These are phyloP conservation scores for Populus simonii DNA, from an alignment of 345 rosid genomes.

Conservation along the genomic window DNA sequence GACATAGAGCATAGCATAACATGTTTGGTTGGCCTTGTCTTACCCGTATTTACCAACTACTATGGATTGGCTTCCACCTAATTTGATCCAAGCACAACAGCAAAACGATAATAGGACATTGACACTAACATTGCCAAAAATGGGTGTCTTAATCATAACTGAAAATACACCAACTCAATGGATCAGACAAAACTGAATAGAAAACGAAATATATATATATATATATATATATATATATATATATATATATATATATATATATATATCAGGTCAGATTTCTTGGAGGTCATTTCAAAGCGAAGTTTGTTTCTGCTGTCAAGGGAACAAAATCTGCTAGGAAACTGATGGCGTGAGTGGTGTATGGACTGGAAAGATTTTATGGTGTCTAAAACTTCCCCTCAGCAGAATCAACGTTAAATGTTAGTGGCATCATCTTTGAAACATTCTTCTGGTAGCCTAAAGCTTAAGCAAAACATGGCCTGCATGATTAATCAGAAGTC, in stretches of 20 bases:
- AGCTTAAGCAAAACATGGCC: constrained; percentile 98
- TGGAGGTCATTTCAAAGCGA: neutral
- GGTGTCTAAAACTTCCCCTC: neutral
- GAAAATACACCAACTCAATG: neutral
- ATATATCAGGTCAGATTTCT: neutral
- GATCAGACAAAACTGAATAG: neutral
- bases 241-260: too few species aligned
- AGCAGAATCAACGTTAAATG: neutral
- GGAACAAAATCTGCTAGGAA: neutral
- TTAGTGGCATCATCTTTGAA: constrained; percentile 33
- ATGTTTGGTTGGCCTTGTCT: too few species aligned
- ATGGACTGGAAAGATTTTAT: neutral
- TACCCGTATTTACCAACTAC: too few species aligned
- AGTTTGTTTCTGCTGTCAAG: neutral
- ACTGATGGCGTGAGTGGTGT: neutral
- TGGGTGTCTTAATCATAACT: too few species aligned
- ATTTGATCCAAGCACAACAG: too few species aligned
- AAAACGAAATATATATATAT: too few species aligned
- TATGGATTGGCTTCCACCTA: too few species aligned
- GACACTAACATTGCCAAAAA: too few species aligned
- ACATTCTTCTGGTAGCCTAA: constrained; percentile 82
- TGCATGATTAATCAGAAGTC: constrained; percentile 25
- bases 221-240: too few species aligned
- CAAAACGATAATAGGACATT: too few species aligned
- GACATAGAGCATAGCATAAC: too few species aligned